phyloP scores from a whole-genome alignment of 257 asterid species.

The Solanum lycopersicoides region DNA sequence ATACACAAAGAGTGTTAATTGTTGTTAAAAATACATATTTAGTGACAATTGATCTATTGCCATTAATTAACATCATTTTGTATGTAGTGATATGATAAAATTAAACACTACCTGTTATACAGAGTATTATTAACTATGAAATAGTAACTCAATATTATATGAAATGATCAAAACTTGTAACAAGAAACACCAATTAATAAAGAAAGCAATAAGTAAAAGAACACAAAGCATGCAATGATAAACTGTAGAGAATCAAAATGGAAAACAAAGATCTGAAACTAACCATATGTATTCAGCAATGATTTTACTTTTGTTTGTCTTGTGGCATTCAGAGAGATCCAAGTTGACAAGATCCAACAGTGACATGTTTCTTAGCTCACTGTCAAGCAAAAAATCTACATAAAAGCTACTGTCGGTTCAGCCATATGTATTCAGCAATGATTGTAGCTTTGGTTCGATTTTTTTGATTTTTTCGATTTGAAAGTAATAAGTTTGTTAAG shows the following conservation, averaged over 20 bases:
- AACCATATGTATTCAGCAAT: background rate
- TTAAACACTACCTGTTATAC: background rate
- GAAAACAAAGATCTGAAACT: background rate
- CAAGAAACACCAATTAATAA: background rate
- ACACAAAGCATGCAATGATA: background rate
- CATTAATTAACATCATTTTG: too few species aligned
- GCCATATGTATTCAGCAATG: background rate
- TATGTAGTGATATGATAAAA: background rate
- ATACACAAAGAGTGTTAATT: too few species aligned
- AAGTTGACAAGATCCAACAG: slow-evolving; percentile 52
- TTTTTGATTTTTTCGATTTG: background rate
- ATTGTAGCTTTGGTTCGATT: background rate
- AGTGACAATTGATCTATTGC: too few species aligned
- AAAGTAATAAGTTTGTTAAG: background rate
- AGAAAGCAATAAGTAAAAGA: background rate
- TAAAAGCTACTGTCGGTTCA: background rate
- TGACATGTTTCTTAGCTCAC: background rate
- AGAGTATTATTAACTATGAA: background rate
- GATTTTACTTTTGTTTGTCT: slow-evolving; percentile 11
- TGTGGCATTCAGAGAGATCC: slow-evolving; percentile 41
- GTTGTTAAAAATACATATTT: too few species aligned
- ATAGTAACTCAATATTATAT: background rate
- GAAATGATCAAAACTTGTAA: slow-evolving; percentile 8
- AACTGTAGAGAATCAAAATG: background rate
- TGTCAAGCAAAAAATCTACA: background rate